Evolutionary conservation across 2,329 filamentous ascomycete genomes (phyloP), one percentile per base, ranked within the genome.

Genomic region (Fusarium dlaminii): DNA sequence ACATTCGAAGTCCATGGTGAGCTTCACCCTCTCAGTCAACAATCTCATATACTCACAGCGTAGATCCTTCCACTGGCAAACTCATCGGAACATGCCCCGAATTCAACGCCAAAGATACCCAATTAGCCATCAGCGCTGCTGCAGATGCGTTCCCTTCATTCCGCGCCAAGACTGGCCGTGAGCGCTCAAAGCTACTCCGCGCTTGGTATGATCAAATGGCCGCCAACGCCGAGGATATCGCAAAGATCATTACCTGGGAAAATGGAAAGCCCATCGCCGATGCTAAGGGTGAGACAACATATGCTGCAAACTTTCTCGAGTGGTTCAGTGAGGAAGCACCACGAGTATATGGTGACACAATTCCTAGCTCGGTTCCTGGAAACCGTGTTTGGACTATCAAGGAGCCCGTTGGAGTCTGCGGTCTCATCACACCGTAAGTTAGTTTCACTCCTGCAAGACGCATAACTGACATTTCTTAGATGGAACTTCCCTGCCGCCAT

Each of bases 401-500:
- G 83, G 93, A 97, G 82, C 94, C 94, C 1, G 90, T 97, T 22
- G 94, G 94, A 60, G 94, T 97, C 20, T 94, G 92, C 78, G 94
- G 92, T 6, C 85, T 96, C 57, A 94, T 97, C 72, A 95, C 94
- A 15, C 94, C 94, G 82, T 90, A 78, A 76, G 81, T 69, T 3
- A 2, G 8, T 24, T 18, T 20, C 2, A 18, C 17, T 15, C 17
- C 5, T 12, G 5, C 3, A 14, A 40, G 20, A 18, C 9, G 24
- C 3, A 17, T 20, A 36, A 8, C 36, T 72, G n/a, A 75, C 52
- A 20, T 13, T 18, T 14, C 24, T 22, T 40, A 88, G 87, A 63
- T 96, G 94, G 94, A 97, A 97, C 84, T 97, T 97, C 79, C 92
- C 92, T 18, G 90, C 91, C 6, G 92, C 92, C 56, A 94, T 94